Evolutionary conservation across 2,329 filamentous ascomycete species (phyloP), one percentile per base, ranked within the genome.

Genomic region (Dactylellina sp.): DNA sequence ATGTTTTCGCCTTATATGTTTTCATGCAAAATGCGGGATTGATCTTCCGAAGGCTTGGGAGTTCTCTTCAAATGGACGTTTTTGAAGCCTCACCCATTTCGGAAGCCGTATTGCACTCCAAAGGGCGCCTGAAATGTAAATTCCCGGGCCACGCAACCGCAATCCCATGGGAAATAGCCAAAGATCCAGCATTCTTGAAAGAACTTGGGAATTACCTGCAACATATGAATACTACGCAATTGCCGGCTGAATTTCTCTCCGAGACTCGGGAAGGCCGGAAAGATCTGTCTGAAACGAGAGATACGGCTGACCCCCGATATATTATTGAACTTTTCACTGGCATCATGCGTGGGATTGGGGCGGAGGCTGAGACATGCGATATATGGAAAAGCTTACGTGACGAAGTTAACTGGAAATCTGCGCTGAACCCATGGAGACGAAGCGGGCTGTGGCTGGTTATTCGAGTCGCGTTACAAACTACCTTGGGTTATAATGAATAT

Each of bases 331-430:
- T 86, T 7, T 78, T 87, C 0, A 79, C 83, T 4, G 81, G 81
- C 0, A 79, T 85, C 2, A 75, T 87, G 1, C 78, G 79, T 12
- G 80, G 82, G 4, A 65, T 82, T 0, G 85, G 84, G 11, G 7
- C 7, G n/a, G 7, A 59, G 37, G 9, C 39, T 16, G 2, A 28
- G 18, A 14, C n/a, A 2, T 7, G 50, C 14, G 79, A 80, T 0
- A 80, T 88, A n/a, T 79, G 71, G 44, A 89, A 88, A 68, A 80
- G 84, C 35, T 85, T 84, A 0, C 83, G 85, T 0, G 86, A 88
- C 32, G 86, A 88, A n/a, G 82, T 87, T 0, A 63, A 85, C 11
- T 87, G 78, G 64, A 64, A 71, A 12, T 62, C 65, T 0, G 39
- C 50, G 0, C 2, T 12, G 12, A 40, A 44, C n/a, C 53, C 53